phyloP scores from a whole-genome alignment of 2,329 filamentous ascomycete species.

The Sporothrix protearum region DNA sequence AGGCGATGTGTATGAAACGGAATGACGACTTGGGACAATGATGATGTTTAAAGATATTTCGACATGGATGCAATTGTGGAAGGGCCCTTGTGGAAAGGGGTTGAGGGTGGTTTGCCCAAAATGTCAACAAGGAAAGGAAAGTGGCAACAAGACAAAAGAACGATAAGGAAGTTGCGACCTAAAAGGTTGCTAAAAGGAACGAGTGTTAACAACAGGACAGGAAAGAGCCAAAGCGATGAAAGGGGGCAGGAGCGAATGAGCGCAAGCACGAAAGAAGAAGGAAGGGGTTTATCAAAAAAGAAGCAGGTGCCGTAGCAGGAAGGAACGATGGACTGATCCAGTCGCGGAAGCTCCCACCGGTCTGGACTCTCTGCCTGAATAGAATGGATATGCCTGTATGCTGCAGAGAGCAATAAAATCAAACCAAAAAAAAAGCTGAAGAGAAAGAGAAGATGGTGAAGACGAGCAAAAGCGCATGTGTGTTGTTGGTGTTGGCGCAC shows the following conservation, averaged over 20 bases:
- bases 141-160: neutral
- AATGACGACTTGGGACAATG: neutral
- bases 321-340: neutral
- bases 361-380: neutral
- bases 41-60: neutral
- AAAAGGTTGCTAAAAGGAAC: neutral
- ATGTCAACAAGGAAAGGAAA: neutral
- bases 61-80: neutral
- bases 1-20: neutral
- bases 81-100: no score
- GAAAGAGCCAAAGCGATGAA: neutral
- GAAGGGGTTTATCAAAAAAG: conserved; percentile 13
- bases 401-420: neutral
- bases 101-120: neutral
- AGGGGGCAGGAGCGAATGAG: neutral
- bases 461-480: neutral
- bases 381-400: neutral
- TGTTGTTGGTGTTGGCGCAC: conserved; percentile 1
- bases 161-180: neutral
- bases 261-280: neutral
- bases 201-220: neutral
- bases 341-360: neutral
- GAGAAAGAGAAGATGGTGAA: neutral
- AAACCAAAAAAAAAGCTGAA: neutral
- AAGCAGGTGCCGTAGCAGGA: neutral